phyloP scores from a whole-genome alignment of 2,329 filamentous ascomycete species.

The Cercospora berteroae region DNA sequence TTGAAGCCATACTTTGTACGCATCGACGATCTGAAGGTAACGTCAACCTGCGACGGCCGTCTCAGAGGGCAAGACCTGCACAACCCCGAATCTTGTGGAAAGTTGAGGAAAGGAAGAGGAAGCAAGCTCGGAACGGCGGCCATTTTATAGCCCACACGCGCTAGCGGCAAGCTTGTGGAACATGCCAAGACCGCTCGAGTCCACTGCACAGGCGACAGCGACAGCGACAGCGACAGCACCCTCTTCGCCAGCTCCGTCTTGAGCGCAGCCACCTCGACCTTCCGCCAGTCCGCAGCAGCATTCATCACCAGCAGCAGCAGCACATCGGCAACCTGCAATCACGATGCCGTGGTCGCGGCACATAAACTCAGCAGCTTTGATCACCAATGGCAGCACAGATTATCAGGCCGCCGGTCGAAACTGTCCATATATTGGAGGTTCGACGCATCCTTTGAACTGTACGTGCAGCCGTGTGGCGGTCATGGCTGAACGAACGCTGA shows the following conservation, averaged over 20 bases:
- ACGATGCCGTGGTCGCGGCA: not conserved
- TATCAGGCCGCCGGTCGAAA: not conserved
- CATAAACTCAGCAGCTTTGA: not conserved
- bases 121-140: not conserved
- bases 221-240: not conserved
- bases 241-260: not conserved
- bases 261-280: not conserved
- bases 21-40: not conserved
- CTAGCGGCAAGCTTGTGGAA: not conserved
- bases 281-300: not conserved
- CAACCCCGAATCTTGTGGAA: not conserved
- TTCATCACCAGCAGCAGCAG: not conserved
- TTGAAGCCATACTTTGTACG: not conserved
- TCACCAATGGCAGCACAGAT: not conserved
- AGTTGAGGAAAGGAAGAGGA: not conserved
- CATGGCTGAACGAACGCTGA: not conserved
- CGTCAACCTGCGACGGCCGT: conserved; percentile 1
- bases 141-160: not conserved
- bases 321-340: not conserved
- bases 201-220: not conserved
- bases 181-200: not conserved
- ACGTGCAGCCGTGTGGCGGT: not conserved
- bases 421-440: not conserved
- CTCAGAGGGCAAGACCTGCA: not conserved
- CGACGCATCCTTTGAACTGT: not conserved